These are phyloP conservation scores for Cymbopogon flexuosus DNA, from an alignment of 202 grass and related monocot species.

Conservation along the genomic window DNA sequence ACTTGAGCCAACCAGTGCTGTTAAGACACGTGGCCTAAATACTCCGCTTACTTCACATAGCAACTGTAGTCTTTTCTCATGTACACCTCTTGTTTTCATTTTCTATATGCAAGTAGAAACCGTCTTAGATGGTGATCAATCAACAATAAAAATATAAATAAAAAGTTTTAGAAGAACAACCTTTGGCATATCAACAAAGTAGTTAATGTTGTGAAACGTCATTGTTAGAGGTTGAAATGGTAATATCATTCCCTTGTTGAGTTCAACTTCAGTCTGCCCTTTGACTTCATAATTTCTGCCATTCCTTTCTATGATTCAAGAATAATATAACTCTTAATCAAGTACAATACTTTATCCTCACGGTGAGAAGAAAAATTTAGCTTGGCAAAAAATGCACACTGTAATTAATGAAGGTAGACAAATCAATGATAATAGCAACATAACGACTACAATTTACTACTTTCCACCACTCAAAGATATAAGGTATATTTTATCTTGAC, in stretches of 20 bases:
- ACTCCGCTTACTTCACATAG: conserved; percentile 59
- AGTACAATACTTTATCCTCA: not conserved
- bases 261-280: not conserved
- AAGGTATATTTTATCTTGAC: not conserved
- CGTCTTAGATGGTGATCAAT: not conserved
- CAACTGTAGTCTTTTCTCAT: conserved; percentile 54
- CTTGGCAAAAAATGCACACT: not conserved
- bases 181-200: conserved; percentile 68
- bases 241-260: conserved; percentile 59
- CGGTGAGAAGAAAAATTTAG: not conserved
- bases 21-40: conserved; percentile 71
- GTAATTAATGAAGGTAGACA: not conserved
- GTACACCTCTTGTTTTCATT: conserved; percentile 48
- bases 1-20: conserved; percentile 74
- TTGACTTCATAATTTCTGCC: not conserved
- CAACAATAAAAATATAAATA: not conserved
- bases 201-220: conserved; percentile 68
- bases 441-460: not conserved
- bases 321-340: not conserved
- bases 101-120: conserved; percentile 34
- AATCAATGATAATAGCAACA: not conserved
- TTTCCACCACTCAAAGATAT: not conserved
- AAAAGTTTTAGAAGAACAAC: conserved; percentile 26
- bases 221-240: conserved; percentile 64
- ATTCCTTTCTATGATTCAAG: conserved; percentile 19